Evolutionary conservation across 129 eudicot genomes (phyloP).

Genomic region (Ambrosia trifida): DNA sequence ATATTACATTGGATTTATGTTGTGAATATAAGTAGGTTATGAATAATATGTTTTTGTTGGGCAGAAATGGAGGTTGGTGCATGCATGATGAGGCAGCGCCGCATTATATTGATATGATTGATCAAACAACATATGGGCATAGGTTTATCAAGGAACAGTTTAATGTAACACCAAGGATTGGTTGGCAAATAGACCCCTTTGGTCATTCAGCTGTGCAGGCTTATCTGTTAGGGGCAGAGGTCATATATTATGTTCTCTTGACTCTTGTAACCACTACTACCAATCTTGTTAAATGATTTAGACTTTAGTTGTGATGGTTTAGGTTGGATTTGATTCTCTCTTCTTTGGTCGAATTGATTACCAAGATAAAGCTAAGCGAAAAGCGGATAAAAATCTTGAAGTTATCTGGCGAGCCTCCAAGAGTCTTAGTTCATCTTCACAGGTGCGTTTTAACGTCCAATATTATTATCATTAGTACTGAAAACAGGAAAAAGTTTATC

Average conservation of each 20-base stretch:
- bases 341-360: constrained; percentile 88
- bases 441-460: constrained; percentile 39
- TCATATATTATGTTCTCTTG: constrained; percentile 20
- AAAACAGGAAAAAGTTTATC: background rate
- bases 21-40: background rate
- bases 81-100: constrained; percentile 98
- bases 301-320: constrained; percentile 21
- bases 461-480: background rate
- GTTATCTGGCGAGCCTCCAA: constrained; percentile 84
- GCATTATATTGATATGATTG: constrained; percentile 97
- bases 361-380: constrained; percentile 86
- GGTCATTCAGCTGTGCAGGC: constrained; percentile 99
- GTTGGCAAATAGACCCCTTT: constrained; percentile 99
- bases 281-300: constrained; percentile 3
- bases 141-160: constrained; percentile 68
- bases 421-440: constrained; percentile 80
- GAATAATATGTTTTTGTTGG: constrained; percentile 17
- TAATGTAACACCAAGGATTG: constrained; percentile 86
- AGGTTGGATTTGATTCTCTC: constrained; percentile 94
- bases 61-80: constrained; percentile 90
- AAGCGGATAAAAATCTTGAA: constrained; percentile 68
- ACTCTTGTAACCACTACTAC: background rate
- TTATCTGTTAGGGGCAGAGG: constrained; percentile 96
- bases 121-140: constrained; percentile 93
- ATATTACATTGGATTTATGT: background rate